Percentiles rank a stretch among this genome's conserved stretches.
Conservation (phyloP, 768 basidiomycete species). For the Mycena pura region DNA sequence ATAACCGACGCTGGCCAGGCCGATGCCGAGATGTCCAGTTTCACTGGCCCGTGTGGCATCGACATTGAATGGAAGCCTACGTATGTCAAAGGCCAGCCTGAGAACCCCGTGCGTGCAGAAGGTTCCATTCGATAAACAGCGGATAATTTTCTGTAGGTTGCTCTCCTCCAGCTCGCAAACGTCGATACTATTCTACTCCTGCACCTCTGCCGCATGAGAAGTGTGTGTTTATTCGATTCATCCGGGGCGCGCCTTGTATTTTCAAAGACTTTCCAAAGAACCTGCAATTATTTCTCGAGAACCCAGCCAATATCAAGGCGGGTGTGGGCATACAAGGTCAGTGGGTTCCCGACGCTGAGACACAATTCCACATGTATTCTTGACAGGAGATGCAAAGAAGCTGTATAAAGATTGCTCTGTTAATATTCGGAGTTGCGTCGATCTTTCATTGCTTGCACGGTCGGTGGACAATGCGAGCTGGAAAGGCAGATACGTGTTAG, state of each 20-base stretch:
- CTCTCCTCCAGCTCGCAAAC: conserved; percentile 76
- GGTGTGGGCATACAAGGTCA: conserved; percentile 79
- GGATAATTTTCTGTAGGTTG: conserved; percentile 37
- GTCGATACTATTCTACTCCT: conserved; percentile 62
- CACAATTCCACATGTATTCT: not conserved
- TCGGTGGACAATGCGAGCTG: conserved; percentile 74
- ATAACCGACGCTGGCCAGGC: conserved; percentile 42
- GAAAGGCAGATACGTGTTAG: conserved; percentile 54
- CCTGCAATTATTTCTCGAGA: conserved; percentile 58
- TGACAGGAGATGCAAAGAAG: conserved; percentile 71
- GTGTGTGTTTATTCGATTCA: conserved; percentile 30
- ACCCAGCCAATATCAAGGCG: conserved; percentile 63
- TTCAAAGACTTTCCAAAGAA: conserved; percentile 58
- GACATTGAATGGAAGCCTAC: conserved; percentile 85
- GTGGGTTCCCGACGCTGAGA: conserved; percentile 24
- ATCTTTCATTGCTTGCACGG: conserved; percentile 72
- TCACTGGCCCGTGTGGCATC: conserved; percentile 60
- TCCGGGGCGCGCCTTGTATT: not conserved
- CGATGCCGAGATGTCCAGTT: conserved; percentile 34
- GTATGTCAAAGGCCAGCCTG: conserved; percentile 54
- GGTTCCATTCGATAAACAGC: not conserved
- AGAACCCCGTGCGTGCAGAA: conserved; percentile 56
- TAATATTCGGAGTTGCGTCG: conserved; percentile 62
- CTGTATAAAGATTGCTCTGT: conserved; percentile 56
- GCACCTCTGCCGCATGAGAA: conserved; percentile 68